These are phyloP conservation scores for Magnolia sinica DNA, from an alignment of 164 flowering plant genomes.

Conservation along the genomic window DNA sequence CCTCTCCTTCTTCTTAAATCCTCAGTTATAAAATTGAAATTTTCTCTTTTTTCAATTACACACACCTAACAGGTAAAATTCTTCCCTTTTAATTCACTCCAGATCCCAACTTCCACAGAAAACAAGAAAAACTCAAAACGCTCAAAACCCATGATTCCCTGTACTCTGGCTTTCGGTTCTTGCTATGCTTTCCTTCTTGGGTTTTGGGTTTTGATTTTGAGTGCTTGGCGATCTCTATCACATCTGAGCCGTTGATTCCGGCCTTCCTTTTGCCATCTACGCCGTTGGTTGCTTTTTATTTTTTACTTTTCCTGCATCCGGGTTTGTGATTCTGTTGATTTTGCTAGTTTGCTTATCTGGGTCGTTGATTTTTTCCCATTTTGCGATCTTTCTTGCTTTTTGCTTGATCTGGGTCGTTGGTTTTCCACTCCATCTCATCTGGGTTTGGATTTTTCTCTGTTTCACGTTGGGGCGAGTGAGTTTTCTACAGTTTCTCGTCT, in stretches of 20 bases:
- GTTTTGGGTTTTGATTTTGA: background rate
- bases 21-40: too few relatives aligned
- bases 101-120: background rate
- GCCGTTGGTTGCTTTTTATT: background rate
- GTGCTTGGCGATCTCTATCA: background rate
- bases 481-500: background rate
- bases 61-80: background rate
- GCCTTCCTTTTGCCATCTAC: background rate
- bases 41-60: too few relatives aligned
- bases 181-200: background rate
- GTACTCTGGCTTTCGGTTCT: background rate
- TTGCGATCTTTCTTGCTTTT: background rate
- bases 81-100: slow-evolving; percentile 7
- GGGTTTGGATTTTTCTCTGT: background rate
- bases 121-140: background rate
- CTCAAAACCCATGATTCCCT: background rate
- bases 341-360: background rate
- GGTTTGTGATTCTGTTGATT: background rate
- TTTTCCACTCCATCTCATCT: background rate
- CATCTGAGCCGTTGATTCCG: background rate
- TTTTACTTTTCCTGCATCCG: background rate
- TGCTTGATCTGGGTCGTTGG: background rate
- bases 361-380: background rate
- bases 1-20: too few relatives aligned
- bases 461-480: background rate